A percentile compares a stretch with the other conserved stretches of the same genome.
Evolutionary conservation across 1,284 basidiomycete species (phyloP).

Genomic region (Cronartium quercuum): DNA sequence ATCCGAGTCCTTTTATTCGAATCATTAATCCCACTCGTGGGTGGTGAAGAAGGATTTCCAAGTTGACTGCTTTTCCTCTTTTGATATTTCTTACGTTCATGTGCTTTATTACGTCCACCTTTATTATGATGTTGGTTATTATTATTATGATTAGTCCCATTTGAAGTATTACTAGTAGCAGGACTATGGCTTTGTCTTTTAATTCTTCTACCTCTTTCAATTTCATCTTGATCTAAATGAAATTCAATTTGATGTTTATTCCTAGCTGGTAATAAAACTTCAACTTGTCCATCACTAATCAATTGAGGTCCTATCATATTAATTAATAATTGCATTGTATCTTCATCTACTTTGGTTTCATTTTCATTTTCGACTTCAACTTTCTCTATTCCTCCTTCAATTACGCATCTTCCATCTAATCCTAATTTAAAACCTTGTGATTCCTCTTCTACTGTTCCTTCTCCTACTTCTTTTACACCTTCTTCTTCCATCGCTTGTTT

Average conservation of each 20-base stretch:
- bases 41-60: neutral
- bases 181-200: neutral
- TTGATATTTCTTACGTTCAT: too few relatives aligned
- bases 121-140: too few relatives aligned
- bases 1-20: neutral
- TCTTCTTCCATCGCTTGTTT: slow-evolving; percentile 25
- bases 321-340: slow-evolving; percentile 27
- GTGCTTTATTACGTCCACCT: neutral
- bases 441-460: slow-evolving; percentile 33
- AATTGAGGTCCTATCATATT: slow-evolving; percentile 23
- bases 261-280: slow-evolving; percentile 1
- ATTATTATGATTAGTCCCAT: neutral
- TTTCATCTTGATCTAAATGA: neutral
- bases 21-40: neutral
- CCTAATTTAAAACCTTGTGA: slow-evolving; percentile 32
- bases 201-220: neutral
- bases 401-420: slow-evolving; percentile 14
- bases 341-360: slow-evolving; percentile 13
- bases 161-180: neutral
- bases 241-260: neutral
- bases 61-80: neutral
- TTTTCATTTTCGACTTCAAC: neutral
- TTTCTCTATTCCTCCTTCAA: neutral
- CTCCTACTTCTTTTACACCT: slow-evolving; percentile 17
- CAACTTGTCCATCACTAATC: slow-evolving; percentile 34